These are phyloP conservation scores for Excoecaria cochinchinensis DNA, from an alignment of 345 rosid genomes.

Conservation along the genomic window DNA sequence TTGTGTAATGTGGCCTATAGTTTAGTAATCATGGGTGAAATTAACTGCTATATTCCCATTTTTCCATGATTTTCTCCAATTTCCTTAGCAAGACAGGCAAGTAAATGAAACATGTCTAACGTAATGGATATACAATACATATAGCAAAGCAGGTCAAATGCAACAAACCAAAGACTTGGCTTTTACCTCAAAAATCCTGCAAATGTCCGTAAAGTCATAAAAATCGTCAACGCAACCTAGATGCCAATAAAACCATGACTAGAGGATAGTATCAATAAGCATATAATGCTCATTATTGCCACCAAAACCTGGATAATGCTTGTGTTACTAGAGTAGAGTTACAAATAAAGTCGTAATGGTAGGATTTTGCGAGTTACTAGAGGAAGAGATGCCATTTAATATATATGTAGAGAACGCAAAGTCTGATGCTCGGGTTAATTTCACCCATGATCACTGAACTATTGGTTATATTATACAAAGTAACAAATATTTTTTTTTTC, in stretches of 20 bases:
- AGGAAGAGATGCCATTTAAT: constrained; percentile 24
- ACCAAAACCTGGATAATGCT: constrained; percentile 32
- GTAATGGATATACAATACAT: too few species aligned
- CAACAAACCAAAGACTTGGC: not conserved
- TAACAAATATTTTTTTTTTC: too few species aligned
- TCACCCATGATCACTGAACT: too few species aligned
- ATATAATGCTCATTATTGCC: constrained; percentile 31
- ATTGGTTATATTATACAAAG: too few species aligned
- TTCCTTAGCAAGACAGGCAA: too few species aligned
- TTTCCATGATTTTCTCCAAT: too few species aligned
- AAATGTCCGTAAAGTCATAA: constrained; percentile 38
- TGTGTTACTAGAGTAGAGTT: not conserved
- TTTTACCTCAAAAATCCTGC: constrained; percentile 44
- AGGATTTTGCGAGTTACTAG: not conserved
- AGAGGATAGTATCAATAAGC: constrained; percentile 31
- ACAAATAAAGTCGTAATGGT: not conserved
- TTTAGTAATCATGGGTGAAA: too few species aligned
- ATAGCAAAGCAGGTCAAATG: not conserved
- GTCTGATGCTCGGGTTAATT: constrained; percentile 34
- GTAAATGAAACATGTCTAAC: too few species aligned
- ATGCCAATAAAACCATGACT: constrained; percentile 41
- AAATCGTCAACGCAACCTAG: constrained; percentile 39
- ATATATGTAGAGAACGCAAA: constrained; percentile 30
- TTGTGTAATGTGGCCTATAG: too few species aligned
- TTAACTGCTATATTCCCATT: too few species aligned